Evolutionary conservation across 495 filamentous ascomycete species (phyloP).

Genomic region (Xylaria castorea): DNA sequence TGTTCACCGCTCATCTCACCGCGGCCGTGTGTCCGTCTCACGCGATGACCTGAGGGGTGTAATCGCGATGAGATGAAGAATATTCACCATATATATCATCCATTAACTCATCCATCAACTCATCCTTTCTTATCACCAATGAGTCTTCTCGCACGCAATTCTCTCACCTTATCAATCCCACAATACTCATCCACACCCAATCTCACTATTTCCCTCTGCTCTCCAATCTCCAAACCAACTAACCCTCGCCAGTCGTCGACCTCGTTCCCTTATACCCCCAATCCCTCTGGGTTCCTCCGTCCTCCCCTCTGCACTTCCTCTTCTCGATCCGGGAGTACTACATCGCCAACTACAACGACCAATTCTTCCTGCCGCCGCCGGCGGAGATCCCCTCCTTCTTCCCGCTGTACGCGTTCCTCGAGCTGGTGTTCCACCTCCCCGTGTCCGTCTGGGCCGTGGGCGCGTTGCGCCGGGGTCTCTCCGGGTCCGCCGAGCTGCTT

Average conservation of each 20-base stretch:
- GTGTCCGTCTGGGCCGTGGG: slow-evolving; percentile 65
- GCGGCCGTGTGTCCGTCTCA: not conserved
- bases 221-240: not conserved
- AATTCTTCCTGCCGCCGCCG: slow-evolving; percentile 71
- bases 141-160: too few relatives aligned
- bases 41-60: not conserved
- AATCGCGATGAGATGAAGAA: slow-evolving; percentile 1
- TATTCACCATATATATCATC: not conserved
- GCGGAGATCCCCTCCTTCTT: slow-evolving; percentile 66
- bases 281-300: slow-evolving; percentile 52
- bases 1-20: not conserved
- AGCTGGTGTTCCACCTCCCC: slow-evolving; percentile 72
- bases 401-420: slow-evolving; percentile 68
- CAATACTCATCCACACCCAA: not conserved
- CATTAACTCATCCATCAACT: not conserved
- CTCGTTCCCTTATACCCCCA: slow-evolving; percentile 69
- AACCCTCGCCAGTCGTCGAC: slow-evolving; percentile 62
- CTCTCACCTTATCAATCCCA: not conserved
- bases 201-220: not conserved
- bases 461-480: slow-evolving; percentile 39
- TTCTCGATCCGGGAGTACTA: slow-evolving; percentile 64
- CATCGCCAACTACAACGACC: slow-evolving; percentile 73
- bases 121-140: not conserved
- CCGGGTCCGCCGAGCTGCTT: slow-evolving; percentile 64
- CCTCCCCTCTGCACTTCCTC: slow-evolving; percentile 55